These are phyloP conservation scores for Staphylotrichum tortipilum DNA, from an alignment of 495 filamentous ascomycete species.

Conservation along the genomic window DNA sequence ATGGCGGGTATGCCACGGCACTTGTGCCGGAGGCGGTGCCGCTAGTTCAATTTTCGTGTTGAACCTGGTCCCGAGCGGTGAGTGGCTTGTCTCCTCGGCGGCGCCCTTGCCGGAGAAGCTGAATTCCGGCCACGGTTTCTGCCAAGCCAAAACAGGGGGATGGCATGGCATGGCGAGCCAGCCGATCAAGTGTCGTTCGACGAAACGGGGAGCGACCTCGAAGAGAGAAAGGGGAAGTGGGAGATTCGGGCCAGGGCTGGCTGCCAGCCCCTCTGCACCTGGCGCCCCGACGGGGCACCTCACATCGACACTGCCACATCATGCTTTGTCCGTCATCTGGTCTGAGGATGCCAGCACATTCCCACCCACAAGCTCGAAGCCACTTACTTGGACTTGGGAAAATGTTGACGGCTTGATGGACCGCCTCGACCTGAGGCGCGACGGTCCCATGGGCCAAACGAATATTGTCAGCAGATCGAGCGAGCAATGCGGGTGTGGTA, in stretches of 20 bases:
- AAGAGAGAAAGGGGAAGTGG: not conserved
- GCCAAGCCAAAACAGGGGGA: not conserved
- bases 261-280: too few relatives aligned
- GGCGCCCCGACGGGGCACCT: too few relatives aligned
- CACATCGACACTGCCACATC: too few relatives aligned
- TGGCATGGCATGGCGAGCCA: too few relatives aligned
- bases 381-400: too few relatives aligned
- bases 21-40: slow-evolving; percentile 9
- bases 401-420: too few relatives aligned
- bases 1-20: not conserved
- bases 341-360: too few relatives aligned
- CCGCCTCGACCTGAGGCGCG: too few relatives aligned
- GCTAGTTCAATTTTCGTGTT: not conserved
- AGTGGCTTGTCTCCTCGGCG: not conserved
- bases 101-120: not conserved
- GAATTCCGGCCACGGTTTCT: not conserved
- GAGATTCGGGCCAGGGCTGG: too few relatives aligned
- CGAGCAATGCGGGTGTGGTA: slow-evolving; percentile 1
- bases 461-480: slow-evolving; percentile 1
- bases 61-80: slow-evolving; percentile 1
- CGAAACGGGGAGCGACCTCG: too few relatives aligned
- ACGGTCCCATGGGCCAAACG: not conserved
- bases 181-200: not conserved
- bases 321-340: too few relatives aligned
- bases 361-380: too few relatives aligned